Evolutionary conservation across 2,329 filamentous ascomycete genomes (phyloP).

Genomic region (Emydomyces testavorans): DNA sequence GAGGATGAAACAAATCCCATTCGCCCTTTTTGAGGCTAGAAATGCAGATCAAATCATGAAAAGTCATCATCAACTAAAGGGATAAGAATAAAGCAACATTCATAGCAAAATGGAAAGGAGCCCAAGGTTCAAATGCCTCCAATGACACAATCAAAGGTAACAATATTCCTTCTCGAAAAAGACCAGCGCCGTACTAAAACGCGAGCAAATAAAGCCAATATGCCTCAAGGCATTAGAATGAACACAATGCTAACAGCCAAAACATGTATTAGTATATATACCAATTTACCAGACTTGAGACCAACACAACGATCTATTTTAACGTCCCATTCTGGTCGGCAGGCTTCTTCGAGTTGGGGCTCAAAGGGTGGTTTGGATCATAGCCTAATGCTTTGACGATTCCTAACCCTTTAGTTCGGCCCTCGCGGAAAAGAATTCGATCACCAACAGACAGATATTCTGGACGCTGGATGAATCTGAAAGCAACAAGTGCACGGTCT

Average conservation of each 20-base stretch:
- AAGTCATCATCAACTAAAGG: background rate
- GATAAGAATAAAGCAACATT: background rate
- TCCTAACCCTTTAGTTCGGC: conserved; percentile 84
- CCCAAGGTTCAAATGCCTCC: too few relatives aligned
- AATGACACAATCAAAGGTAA: background rate
- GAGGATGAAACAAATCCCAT: too few relatives aligned
- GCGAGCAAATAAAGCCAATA: background rate
- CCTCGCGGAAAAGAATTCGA: conserved; percentile 83
- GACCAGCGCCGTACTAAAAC: background rate
- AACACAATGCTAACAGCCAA: background rate
- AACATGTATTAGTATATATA: background rate
- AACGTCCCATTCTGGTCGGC: conserved; percentile 12
- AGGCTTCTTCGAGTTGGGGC: conserved; percentile 27
- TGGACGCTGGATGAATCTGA: conserved; percentile 84
- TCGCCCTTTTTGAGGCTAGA: too few relatives aligned
- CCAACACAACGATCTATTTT: background rate
- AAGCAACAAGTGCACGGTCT: conserved; percentile 86
- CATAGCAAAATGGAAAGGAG: too few relatives aligned
- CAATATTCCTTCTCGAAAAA: too few relatives aligned
- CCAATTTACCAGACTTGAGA: background rate
- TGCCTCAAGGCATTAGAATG: background rate
- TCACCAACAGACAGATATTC: conserved; percentile 87
- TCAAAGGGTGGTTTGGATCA: conserved; percentile 50
- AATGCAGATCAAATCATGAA: too few relatives aligned
- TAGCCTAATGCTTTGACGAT: conserved; percentile 91